Percentiles rank a stretch among this genome's conserved stretches.
Conservation (phyloP, 2,329 filamentous ascomycete species). For the Colletotrichum sojae region DNA sequence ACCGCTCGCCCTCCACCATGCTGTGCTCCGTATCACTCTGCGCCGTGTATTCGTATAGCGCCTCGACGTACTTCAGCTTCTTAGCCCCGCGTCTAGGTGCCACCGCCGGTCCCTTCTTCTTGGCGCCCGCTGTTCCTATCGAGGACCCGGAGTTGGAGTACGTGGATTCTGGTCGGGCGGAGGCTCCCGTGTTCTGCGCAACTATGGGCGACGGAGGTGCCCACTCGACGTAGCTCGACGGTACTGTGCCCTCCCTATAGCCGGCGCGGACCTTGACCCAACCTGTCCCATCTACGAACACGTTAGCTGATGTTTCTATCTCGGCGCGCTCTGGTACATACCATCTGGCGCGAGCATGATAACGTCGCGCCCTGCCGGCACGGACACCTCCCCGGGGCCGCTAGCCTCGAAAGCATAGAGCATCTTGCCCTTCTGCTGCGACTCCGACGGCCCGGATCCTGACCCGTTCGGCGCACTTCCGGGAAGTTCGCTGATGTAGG, state of each 20-base stretch:
- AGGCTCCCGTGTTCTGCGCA: conserved; percentile 61
- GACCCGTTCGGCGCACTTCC: conserved; percentile 64
- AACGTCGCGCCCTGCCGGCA: conserved; percentile 85
- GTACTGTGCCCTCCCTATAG: conserved; percentile 86
- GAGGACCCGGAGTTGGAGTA: conserved; percentile 86
- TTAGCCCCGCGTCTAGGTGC: conserved; percentile 92
- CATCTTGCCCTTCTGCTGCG: conserved; percentile 86
- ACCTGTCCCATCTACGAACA: conserved; percentile 81
- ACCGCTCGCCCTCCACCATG: conserved; percentile 91
- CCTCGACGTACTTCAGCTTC: conserved; percentile 94
- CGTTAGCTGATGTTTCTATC: conserved; percentile 8
- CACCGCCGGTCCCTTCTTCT: conserved; percentile 93
- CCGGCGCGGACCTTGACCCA: conserved; percentile 89
- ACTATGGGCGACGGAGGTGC: conserved; percentile 61
- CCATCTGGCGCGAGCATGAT: conserved; percentile 88
- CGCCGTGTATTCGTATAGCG: conserved; percentile 91
- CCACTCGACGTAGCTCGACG: conserved; percentile 86
- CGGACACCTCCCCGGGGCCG: conserved; percentile 84
- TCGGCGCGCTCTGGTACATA: conserved; percentile 61
- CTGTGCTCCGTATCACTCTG: conserved; percentile 89
- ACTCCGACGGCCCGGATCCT: conserved; percentile 52
- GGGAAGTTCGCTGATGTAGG: conserved; percentile 81
- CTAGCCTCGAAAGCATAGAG: conserved; percentile 87
- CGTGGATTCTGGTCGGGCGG: conserved; percentile 77
- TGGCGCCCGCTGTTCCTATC: conserved; percentile 64